phyloP scores from a whole-genome alignment of 1,139 yeast species.

The Protomyces inundatus region DNA sequence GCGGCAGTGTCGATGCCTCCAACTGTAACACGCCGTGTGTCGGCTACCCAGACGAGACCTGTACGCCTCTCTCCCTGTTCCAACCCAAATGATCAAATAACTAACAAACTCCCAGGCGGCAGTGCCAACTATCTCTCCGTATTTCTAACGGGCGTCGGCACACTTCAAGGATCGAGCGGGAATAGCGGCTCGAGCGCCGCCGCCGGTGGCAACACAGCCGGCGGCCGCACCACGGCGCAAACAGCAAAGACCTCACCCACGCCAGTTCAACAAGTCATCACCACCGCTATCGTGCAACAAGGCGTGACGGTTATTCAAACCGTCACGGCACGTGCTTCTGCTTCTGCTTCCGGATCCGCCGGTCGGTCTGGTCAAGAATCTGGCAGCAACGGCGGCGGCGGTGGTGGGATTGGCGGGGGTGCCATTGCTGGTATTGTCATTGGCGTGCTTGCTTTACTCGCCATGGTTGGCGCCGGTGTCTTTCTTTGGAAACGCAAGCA shows the following conservation, averaged over 20 bases:
- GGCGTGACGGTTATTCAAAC: slow-evolving; percentile 24
- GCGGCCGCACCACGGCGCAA: slow-evolving; percentile 4
- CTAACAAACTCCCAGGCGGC: slow-evolving; percentile 40
- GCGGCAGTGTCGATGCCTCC: slow-evolving; percentile 36
- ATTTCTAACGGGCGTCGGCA: slow-evolving; percentile 35
- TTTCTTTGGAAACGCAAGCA: slow-evolving; percentile 49
- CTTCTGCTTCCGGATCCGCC: slow-evolving; percentile 11
- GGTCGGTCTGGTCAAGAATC: slow-evolving; percentile 4
- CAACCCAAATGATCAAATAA: neutral
- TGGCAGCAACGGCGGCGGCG: slow-evolving; percentile 29
- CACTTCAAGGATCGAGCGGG: slow-evolving; percentile 18
- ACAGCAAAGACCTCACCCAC: slow-evolving; percentile 26
- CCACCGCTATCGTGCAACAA: slow-evolving; percentile 27
- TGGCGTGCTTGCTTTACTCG: slow-evolving; percentile 53
- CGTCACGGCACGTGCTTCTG: slow-evolving; percentile 10
- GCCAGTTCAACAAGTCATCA: slow-evolving; percentile 30
- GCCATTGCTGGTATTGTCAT: slow-evolving; percentile 68
- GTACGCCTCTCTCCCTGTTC: slow-evolving; percentile 36
- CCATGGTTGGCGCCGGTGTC: slow-evolving; percentile 44
- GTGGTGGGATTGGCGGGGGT: slow-evolving; percentile 41
- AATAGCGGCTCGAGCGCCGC: neutral
- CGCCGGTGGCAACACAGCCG: slow-evolving; percentile 21
- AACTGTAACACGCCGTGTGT: slow-evolving; percentile 48
- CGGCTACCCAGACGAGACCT: slow-evolving; percentile 50
- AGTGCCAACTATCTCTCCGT: slow-evolving; percentile 41